Base-by-base conservation (phyloP, 2,329 filamentous ascomycete genomes). In the Epichloe sylvatica region DNA sequence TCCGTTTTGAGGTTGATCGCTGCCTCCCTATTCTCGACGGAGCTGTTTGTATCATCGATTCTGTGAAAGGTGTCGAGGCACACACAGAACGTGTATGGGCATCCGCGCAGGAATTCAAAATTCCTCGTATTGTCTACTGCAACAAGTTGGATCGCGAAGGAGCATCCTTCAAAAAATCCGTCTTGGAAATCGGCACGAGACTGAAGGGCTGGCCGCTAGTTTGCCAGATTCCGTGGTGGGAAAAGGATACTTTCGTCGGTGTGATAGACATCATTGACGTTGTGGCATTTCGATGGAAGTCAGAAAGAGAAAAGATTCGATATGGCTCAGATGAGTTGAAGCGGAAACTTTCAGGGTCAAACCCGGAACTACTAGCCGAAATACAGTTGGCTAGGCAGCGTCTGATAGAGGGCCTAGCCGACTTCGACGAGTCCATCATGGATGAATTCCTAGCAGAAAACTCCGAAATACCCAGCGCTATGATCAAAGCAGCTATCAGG, bases 41-140 rank as follows among this genome's bases (percentile, higher is more conserved):
- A 5, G 88, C 88, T 1, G 83, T 95, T n/a, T 94, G 88, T 60
- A 90, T 95, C 59, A 80, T 95, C 7, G 89, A 95, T 62, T 89
- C 86, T 0, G 89, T 95, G 37, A 89, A 91, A 53, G 89, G 89
- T 1, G 92, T 98, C 21, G 92, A 98, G 67, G 91, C 92, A 1
- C 92, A 97, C 63, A 97, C 92, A 0, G 92, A 98, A 64, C 84
- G 94, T 58, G 92, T 98, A 3, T 98, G 92, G 92, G 76, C 78
- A 13, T 92, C 95, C 54, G 90, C 92, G 6, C 86, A 85, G 47
- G 80, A 83, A 43, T 94, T 94, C 62, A 75, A 74, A 21, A 94
- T 97, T 39, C 92, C 92, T 0, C 77, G 88, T 23, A 76, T 89
- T 47, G 73, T 87, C 44, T 88, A 82, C 56, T 78, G 88, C 58